Conservation (phyloP, 2,329 filamentous ascomycete genomes). For the Penicillium sp. region DNA sequence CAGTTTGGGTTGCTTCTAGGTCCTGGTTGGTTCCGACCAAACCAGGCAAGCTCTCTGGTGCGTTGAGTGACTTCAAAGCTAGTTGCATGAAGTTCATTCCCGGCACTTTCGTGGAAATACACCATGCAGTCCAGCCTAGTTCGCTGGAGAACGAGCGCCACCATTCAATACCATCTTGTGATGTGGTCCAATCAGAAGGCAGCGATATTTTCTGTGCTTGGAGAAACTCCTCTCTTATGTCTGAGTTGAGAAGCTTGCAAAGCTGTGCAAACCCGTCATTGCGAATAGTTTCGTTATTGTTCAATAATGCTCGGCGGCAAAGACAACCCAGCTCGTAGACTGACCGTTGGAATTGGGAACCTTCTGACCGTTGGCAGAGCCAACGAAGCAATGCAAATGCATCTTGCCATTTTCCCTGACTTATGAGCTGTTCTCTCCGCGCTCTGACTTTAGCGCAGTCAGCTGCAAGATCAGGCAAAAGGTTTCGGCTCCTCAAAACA, state of each 20-base stretch:
- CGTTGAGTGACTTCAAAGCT: no score
- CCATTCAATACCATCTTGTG: no score
- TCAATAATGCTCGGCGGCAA: conserved; percentile 28
- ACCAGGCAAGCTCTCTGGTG: no score
- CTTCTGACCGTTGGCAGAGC: conserved; percentile 29
- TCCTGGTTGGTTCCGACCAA: no score
- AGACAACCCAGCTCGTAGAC: conserved; percentile 28
- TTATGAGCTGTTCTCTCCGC: conserved; percentile 8
- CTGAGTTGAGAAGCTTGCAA: conserved; percentile 8
- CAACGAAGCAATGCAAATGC: conserved; percentile 26
- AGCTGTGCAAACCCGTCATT: conserved; percentile 10
- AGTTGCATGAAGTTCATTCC: no score
- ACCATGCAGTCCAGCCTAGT: no score
- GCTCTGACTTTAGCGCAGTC: conserved; percentile 16
- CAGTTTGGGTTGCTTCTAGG: no score
- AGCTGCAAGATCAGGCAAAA: conserved; percentile 28
- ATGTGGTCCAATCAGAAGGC: no score
- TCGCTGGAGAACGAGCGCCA: no score
- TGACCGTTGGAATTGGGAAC: conserved; percentile 26
- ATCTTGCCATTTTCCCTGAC: conserved; percentile 18
- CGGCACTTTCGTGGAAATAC: no score
- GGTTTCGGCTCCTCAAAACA: conserved; percentile 11
- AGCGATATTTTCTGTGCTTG: no score
- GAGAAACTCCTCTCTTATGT: conserved; percentile 19
- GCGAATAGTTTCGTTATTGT: conserved; percentile 2